Percentiles rank a stretch among this genome's conserved stretches.
Conservation (phyloP, 1,284 basidiomycete species). For the Kalmanozyma brasiliensis region DNA sequence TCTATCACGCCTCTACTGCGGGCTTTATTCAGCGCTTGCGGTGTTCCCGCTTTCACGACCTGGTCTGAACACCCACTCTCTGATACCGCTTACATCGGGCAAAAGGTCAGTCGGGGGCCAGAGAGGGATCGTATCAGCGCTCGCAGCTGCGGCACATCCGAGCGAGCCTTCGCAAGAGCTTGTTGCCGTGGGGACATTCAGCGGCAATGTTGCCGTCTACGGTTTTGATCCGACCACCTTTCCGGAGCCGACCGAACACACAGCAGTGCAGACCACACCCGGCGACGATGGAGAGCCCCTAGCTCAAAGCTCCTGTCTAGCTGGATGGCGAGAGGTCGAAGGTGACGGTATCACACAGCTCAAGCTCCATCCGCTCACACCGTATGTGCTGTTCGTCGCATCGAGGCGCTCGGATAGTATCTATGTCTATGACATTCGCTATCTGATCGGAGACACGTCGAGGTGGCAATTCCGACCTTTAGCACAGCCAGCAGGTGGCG, state of each 20-base stretch:
- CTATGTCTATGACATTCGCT: slow-evolving; percentile 53
- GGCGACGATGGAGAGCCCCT: slow-evolving; percentile 3
- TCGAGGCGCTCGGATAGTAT: slow-evolving; percentile 43
- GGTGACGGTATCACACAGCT: slow-evolving; percentile 56
- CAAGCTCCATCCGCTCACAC: slow-evolving; percentile 51
- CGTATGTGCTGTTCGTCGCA: slow-evolving; percentile 53
- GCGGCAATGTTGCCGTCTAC: slow-evolving; percentile 54
- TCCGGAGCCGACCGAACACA: slow-evolving; percentile 34
- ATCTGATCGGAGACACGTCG: slow-evolving; percentile 38
- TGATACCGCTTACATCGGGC: slow-evolving; percentile 22
- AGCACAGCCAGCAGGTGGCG: slow-evolving; percentile 16
- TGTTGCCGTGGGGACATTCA: slow-evolving; percentile 56
- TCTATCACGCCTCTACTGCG: slow-evolving; percentile 53
- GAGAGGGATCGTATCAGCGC: slow-evolving; percentile 47
- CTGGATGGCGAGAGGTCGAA: slow-evolving; percentile 56
- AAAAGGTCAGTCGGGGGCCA: slow-evolving; percentile 33
- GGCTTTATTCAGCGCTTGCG: slow-evolving; percentile 30
- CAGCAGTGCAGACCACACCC: background rate
- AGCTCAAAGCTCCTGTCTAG: slow-evolving; percentile 35
- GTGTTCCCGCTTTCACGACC: slow-evolving; percentile 45
- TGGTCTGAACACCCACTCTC: slow-evolving; percentile 52
- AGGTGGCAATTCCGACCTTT: slow-evolving; percentile 39
- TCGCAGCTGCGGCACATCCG: slow-evolving; percentile 24
- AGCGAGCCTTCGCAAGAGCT: slow-evolving; percentile 32
- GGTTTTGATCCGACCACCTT: slow-evolving; percentile 14